Conservation (phyloP, 169 alveolate species). For the Plasmodium gaboni region DNA sequence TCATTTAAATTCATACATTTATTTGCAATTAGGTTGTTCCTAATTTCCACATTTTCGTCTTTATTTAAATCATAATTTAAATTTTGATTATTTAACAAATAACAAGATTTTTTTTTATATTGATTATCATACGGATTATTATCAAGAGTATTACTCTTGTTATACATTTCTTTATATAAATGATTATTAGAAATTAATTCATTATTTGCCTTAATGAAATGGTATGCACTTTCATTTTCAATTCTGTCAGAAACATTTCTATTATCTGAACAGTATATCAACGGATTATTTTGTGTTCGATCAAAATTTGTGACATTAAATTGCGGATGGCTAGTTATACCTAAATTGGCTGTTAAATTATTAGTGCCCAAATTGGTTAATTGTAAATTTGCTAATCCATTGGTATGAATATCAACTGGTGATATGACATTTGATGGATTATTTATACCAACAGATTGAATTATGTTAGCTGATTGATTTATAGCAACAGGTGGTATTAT, state of each 20-base stretch:
- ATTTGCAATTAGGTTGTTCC: not conserved
- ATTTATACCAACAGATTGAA: too few species aligned
- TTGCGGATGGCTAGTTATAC: not conserved
- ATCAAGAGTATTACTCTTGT: not conserved
- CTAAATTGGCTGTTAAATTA: not conserved
- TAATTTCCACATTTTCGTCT: not conserved
- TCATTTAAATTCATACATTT: conserved; percentile 10
- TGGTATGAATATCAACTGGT: not conserved
- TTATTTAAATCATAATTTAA: not conserved
- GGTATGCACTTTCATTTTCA: not conserved
- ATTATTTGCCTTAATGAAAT: not conserved
- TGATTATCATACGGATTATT: not conserved
- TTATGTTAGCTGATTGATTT: too few species aligned
- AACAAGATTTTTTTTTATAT: conserved; percentile 3
- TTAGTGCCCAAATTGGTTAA: not conserved
- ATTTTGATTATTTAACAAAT: not conserved
- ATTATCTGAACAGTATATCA: not conserved
- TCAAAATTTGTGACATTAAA: not conserved
- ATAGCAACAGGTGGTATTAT: too few species aligned
- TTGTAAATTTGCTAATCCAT: not conserved
- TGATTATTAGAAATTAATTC: conserved; percentile 7
- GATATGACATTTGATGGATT: too few species aligned
- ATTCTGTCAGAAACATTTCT: not conserved
- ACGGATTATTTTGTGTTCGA: too few species aligned
- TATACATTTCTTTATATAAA: not conserved